Evolutionary conservation across 495 filamentous ascomycete species (phyloP).

Genomic region (Xylaria sp.): DNA sequence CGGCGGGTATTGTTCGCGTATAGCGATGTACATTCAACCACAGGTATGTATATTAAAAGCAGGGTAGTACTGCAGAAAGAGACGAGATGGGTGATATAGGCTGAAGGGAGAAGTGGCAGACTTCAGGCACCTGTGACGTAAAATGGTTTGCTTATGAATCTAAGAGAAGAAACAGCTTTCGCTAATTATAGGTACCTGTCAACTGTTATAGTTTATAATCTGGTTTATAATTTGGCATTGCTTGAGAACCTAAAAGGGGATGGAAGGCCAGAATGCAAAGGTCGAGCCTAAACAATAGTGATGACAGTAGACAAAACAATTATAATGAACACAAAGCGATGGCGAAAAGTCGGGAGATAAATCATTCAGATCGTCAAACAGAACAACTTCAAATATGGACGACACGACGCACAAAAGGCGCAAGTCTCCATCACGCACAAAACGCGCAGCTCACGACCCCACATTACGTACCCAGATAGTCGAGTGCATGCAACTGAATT

Average conservation of each 20-base stretch:
- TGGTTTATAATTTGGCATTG: too few relatives aligned
- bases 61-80: constrained; percentile 18
- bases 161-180: neutral
- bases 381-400: neutral
- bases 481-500: neutral
- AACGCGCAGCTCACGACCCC: constrained; percentile 17
- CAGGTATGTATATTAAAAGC: constrained; percentile 21
- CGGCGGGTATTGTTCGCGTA: constrained; percentile 12
- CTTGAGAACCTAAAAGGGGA: too few relatives aligned
- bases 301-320: too few relatives aligned
- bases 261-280: neutral
- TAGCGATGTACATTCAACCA: constrained; percentile 20
- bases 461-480: neutral
- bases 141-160: neutral
- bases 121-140: constrained; percentile 10
- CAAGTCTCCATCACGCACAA: constrained; percentile 20
- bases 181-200: too few relatives aligned
- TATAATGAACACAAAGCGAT: neutral
- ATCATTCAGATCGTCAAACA: neutral
- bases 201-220: neutral
- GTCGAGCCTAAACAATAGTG: neutral
- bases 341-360: neutral
- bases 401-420: constrained; percentile 16
- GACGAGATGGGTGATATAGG: constrained; percentile 16
- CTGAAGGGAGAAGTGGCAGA: constrained; percentile 11